Conservation (phyloP, 805 yeast species). For the Yarrowia sp. region DNA sequence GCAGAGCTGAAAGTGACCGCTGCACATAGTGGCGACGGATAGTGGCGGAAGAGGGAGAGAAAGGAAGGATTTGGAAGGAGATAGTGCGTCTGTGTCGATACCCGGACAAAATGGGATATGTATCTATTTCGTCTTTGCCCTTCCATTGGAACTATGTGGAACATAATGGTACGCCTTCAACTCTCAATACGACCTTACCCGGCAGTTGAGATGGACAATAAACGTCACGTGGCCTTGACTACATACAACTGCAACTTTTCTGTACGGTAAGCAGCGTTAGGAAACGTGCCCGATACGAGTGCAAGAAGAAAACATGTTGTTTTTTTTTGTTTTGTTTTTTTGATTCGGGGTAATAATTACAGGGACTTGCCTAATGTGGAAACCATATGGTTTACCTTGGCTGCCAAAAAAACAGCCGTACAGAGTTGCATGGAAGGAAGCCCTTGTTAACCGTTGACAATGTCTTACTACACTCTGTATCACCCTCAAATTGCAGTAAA, state of each 20-base stretch:
- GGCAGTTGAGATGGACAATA: not conserved
- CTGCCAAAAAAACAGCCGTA: not conserved
- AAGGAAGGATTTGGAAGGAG: not conserved
- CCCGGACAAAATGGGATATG: too few relatives aligned
- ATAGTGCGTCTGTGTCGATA: not conserved
- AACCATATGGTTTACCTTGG: too few relatives aligned
- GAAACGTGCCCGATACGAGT: not conserved
- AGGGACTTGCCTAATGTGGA: not conserved
- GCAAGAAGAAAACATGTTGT: not conserved
- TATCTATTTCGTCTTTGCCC: too few relatives aligned
- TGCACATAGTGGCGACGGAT: not conserved
- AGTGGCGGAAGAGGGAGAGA: not conserved
- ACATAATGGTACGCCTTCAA: too few relatives aligned
- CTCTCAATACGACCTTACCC: not conserved
- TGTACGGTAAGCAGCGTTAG: not conserved
- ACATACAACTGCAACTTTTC: not conserved
- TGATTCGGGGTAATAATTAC: too few relatives aligned
- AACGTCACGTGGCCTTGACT: not conserved
- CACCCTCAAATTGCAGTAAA: too few relatives aligned
- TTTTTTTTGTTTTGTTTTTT: too few relatives aligned
- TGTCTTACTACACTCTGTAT: too few relatives aligned
- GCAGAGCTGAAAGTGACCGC: conserved; percentile 27
- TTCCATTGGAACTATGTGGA: not conserved
- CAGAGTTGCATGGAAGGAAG: not conserved
- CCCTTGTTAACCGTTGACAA: too few relatives aligned